Evolutionary conservation across 75 land plant genomes (phyloP), one percentile per base, ranked within the genome.

Genomic region (Ceratopteris richardii): DNA sequence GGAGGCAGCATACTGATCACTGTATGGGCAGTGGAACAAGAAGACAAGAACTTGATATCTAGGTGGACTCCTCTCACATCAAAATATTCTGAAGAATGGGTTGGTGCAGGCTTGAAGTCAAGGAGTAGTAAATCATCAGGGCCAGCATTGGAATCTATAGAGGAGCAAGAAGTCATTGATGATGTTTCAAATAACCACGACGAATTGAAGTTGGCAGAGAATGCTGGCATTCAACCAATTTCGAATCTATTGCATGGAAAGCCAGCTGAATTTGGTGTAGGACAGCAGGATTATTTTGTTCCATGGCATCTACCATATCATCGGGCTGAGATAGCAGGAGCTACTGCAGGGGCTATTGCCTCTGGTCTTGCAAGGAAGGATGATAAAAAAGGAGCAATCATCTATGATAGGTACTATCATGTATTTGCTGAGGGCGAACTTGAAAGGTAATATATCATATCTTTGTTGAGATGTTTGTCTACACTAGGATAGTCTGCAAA

Each of bases 251-350:
- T 33, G 37, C 3, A 9, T 33, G 37, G 3, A 9, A 3, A 33
- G 37, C 37, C 9, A 33, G 9, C 37, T 4, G 37, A 3, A 9
- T 33, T 3, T 33, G 9, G 9, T 24, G 43, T 40, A 58, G 66
- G 63, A 20, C 88, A 88, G 24, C 96, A 93, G 59, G 98, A 93
- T 55, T 93, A 76, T 68, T 93, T 93, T 83, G 91, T 94, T 22
- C 98, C 98, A n/a, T 94, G 98, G 98, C 98, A 94, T 76, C 66
- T 94, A 24, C 98, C 98, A 51, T 94, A 81, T 59, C 98, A 94
- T 62, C 85, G 98, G 20, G 98, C 96, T 28, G 98, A 94, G 67
- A 66, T 94, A 19, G 78, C 79, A 58, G 98, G 98, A 23, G 82
- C 86, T 20, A 85, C 90, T 51, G 96, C 90, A 44, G 52, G 66